Base-by-base conservation (phyloP, 2,329 filamentous ascomycete genomes). In the Biscogniauxia mediterranea region DNA sequence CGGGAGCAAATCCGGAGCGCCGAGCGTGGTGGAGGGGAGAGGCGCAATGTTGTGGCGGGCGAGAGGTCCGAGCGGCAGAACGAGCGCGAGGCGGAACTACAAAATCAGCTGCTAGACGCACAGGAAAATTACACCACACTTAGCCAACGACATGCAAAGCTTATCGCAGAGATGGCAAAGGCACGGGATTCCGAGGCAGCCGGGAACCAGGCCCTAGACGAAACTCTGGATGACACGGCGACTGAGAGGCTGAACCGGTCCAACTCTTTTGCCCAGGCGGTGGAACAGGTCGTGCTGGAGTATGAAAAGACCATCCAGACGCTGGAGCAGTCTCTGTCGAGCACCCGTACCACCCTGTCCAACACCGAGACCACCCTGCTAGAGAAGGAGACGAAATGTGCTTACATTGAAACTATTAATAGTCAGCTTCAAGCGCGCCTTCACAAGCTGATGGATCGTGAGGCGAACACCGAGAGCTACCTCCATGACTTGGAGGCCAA, bases 231-330 rank as follows among this genome's bases (percentile, higher is more conserved):
- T 58, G 92, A 94, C 73, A 91, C 82, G 68, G 92, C 93, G 0
- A 89, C 93, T 23, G 93, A 97, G 74, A 86, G 95, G 57, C 79
- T 98, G 66, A 96, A 97, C 74, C 89, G 95, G 50, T 99, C 96
- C 19, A 97, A 96, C 74, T 96, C 92, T 0, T 98, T 99, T 73
- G 93, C 94, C 1, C 90, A 96, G 73, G 94, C 94, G 26, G 94
- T 99, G 20, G 95, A 99, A 71, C 91, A 96, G 72, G 92, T 99
- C 21, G 92, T 99, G 2, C 80, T 98, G 55, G 95, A 99, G 77
- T 99, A 99, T 73, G 96, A 99, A 75, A 98, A 96, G 82, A 99
- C 96, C 0, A 99, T 99, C 55, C 93, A 98, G 74, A 90, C 87
- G 57, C 84, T 99, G 17, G 95, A 99, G 76, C 88, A 93, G 56